Evolutionary conservation across 768 basidiomycete genomes (phyloP).

Genomic region (Podaxis sp.): DNA sequence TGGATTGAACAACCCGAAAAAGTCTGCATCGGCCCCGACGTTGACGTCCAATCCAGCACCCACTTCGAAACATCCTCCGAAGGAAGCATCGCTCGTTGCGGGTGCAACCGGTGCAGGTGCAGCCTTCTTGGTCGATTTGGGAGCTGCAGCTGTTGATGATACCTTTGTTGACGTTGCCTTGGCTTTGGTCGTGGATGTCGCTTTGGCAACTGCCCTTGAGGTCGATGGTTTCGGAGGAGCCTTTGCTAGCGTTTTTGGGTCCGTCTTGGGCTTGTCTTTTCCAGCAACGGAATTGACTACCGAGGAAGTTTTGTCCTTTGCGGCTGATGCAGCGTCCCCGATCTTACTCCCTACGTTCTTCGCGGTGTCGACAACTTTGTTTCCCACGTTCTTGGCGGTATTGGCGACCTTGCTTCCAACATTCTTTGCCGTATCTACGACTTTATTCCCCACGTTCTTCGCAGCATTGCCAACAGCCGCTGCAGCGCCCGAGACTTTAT

Average conservation of each 20-base stretch:
- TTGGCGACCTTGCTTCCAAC: neutral
- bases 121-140: neutral
- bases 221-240: neutral
- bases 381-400: neutral
- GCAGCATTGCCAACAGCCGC: too few relatives aligned
- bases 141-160: neutral
- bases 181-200: neutral
- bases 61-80: conserved; percentile 36
- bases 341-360: neutral
- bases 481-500: neutral
- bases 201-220: neutral
- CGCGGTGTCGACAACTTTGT: neutral
- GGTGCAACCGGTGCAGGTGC: neutral
- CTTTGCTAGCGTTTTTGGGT: neutral
- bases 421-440: neutral
- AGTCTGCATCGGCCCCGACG: conserved; percentile 37
- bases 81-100: neutral
- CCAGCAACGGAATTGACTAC: neutral
- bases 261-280: neutral
- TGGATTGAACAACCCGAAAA: conserved; percentile 40
- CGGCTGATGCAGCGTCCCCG: too few relatives aligned
- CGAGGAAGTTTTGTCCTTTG: neutral
- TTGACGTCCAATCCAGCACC: conserved; percentile 35
- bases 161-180: neutral
- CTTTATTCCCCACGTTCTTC: neutral